Base-by-base conservation (phyloP, 2,329 filamentous ascomycete genomes). In the Neonectria faginata region DNA sequence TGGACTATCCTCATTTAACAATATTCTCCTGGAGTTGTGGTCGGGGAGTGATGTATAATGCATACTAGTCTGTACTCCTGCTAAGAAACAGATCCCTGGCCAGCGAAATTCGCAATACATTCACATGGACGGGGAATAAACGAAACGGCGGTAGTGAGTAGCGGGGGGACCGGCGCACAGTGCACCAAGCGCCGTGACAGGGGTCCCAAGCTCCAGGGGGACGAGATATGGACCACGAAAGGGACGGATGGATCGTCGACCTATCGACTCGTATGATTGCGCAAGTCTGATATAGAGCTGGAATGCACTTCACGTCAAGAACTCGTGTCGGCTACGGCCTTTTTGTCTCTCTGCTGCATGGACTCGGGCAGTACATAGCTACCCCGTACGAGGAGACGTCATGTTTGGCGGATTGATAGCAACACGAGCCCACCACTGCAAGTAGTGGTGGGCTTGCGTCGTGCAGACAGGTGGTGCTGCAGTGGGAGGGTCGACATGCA, bases 401-500 rank as follows among this genome's bases (percentile, higher is more conserved):
- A 47, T 42, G 31, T 45, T 25, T 12, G 44, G 33, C 9, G 33
- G 36, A 27, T 50, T 51, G 48, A 58, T 56, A 45, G 47, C 56
- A 57, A 64, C 56, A 60, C 60, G 64, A 66, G 60, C 64, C 59
- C 63, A 53, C 41, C 42, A 42, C 42, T 57, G 59, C 64, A 63
- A 58, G 64, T 48, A 56, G 47, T 48, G 51, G 39, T 31, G 29
- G 53, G 62, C 36, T 39, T 39, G 36, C 5, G 14, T 39, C 14
- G 47, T 50, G 47, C 10, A 12, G 18, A 45, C 42, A 39, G 36
- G 36, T 45, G 44, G 59, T 57, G 41, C 60, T 60, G 64, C 51
- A 62, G 27, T 31, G 52, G 48, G 52, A 57, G 52, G 60, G 33
- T 60, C 53, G 41, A 52, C 45, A n/a, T 64, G 50, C 61, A 55